These are phyloP conservation scores for Alternaria arbusti DNA, from an alignment of 2,329 filamentous ascomycete species.

Conservation along the genomic window DNA sequence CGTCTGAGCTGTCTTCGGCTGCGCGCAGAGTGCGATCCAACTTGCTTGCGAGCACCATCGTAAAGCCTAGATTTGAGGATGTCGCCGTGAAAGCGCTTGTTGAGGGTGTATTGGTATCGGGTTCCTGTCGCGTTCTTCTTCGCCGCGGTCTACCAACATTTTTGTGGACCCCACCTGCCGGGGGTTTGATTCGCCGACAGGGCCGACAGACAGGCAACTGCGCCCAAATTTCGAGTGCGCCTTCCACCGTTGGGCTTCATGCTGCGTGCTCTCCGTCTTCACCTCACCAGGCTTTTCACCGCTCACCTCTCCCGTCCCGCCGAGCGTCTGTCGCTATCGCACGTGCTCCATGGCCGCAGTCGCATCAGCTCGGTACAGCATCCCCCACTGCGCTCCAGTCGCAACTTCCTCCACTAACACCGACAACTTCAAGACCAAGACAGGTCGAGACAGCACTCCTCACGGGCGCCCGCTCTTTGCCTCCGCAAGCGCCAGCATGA, in stretches of 20 bases:
- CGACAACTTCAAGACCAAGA: slow-evolving; percentile 24
- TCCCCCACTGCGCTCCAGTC: slow-evolving; percentile 30
- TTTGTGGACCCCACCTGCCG: slow-evolving; percentile 19
- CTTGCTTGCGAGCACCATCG: slow-evolving; percentile 45
- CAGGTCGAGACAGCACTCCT: slow-evolving; percentile 28
- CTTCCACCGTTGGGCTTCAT: slow-evolving; percentile 13
- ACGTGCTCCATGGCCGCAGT: slow-evolving; percentile 35
- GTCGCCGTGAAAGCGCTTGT: not conserved
- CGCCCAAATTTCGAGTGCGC: slow-evolving; percentile 3
- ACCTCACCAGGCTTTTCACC: slow-evolving; percentile 12
- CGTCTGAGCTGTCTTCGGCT: slow-evolving; percentile 45
- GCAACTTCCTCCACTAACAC: slow-evolving; percentile 35
- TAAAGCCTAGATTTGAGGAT: not conserved
- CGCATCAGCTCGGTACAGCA: slow-evolving; percentile 32
- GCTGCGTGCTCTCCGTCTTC: slow-evolving; percentile 15
- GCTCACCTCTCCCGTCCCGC: slow-evolving; percentile 9
- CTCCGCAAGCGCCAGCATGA: slow-evolving; percentile 26
- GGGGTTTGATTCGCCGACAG: slow-evolving; percentile 15
- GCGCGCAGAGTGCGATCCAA: slow-evolving; percentile 46
- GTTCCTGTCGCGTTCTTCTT: not conserved
- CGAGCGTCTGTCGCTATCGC: slow-evolving; percentile 15
- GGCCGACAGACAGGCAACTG: slow-evolving; percentile 19
- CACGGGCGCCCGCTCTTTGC: slow-evolving; percentile 9
- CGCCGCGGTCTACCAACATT: slow-evolving; percentile 16
- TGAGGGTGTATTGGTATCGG: not conserved